Conservation (phyloP, 2,329 filamentous ascomycete genomes). For the Aspergillus tanneri region DNA sequence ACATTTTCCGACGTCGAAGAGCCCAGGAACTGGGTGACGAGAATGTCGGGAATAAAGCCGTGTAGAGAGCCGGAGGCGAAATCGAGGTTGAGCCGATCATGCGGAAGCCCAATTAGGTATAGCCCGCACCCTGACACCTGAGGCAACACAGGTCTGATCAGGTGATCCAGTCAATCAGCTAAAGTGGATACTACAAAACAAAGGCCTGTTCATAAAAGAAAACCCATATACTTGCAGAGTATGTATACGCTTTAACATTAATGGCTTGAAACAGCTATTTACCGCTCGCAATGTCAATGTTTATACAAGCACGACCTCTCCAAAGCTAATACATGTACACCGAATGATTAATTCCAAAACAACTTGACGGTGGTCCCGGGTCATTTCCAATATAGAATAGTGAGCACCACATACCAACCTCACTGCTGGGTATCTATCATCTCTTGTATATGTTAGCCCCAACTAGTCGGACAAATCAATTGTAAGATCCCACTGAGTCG, state of each 20-base stretch:
- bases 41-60: constrained; percentile 28
- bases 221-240: neutral
- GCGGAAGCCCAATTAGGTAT: constrained; percentile 34
- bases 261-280: neutral
- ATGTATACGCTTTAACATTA: too few species aligned
- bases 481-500: too few species aligned
- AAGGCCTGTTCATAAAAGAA: neutral
- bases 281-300: neutral
- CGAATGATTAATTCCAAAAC: neutral
- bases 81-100: constrained; percentile 38
- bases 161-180: constrained; percentile 9
- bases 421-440: too few species aligned
- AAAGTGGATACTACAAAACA: too few species aligned
- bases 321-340: neutral
- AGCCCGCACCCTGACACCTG: constrained; percentile 19
- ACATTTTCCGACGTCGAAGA: constrained; percentile 35
- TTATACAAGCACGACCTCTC: neutral
- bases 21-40: constrained; percentile 28
- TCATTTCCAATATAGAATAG: too few species aligned
- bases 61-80: constrained; percentile 32
- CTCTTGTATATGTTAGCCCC: too few species aligned
- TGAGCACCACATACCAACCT: too few species aligned
- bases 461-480: too few species aligned
- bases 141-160: constrained; percentile 18
- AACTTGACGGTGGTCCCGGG: too few species aligned